Evolutionary conservation across 768 basidiomycete species (phyloP).

Genomic region (Psilocybe azurescens): DNA sequence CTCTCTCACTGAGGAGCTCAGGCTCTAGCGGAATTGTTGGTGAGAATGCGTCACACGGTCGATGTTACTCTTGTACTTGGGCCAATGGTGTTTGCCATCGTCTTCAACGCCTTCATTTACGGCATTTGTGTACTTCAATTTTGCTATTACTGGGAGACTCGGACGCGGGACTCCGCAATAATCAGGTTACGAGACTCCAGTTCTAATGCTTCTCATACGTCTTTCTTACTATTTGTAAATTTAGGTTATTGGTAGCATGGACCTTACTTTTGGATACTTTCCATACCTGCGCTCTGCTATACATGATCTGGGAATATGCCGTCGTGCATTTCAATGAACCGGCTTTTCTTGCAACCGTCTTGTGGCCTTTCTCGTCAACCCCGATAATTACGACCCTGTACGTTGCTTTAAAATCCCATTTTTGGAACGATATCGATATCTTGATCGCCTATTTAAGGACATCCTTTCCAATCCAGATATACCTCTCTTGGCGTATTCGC

Average conservation of each 20-base stretch:
- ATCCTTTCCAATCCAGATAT: constrained; percentile 36
- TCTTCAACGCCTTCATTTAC: constrained; percentile 28
- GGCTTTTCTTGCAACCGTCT: constrained; percentile 21
- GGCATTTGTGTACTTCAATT: constrained; percentile 31
- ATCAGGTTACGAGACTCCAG: constrained; percentile 15
- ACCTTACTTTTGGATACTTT: constrained; percentile 33
- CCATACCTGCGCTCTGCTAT: constrained; percentile 28
- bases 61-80: constrained; percentile 23
- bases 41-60: not conserved
- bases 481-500: constrained; percentile 35
- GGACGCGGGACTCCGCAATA: constrained; percentile 14
- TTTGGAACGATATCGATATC: not conserved
- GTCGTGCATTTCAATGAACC: constrained; percentile 29
- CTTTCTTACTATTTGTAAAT: not conserved
- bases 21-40: not conserved
- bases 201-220: not conserved
- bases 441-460: constrained; percentile 23
- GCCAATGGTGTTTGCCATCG: constrained; percentile 27
- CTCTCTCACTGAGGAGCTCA: not conserved
- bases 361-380: constrained; percentile 34
- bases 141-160: constrained; percentile 24
- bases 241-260: constrained; percentile 31
- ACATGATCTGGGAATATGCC: constrained; percentile 34
- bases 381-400: constrained; percentile 33
- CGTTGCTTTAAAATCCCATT: not conserved